Conservation (phyloP, 2,329 filamentous ascomycete species). For the Colletotrichum tanaceti region DNA sequence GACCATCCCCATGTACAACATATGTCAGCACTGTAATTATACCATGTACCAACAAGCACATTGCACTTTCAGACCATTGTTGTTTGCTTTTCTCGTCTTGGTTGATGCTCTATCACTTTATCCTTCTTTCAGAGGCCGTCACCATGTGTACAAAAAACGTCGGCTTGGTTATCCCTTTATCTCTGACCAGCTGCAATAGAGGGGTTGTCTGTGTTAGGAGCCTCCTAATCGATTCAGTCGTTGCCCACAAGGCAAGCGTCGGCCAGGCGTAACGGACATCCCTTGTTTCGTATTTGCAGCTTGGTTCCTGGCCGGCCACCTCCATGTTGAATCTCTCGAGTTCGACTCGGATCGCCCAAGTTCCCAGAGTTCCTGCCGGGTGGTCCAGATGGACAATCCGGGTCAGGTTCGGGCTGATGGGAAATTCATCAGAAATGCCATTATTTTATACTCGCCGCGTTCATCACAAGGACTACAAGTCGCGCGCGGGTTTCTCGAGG, state of each 20-base stretch:
- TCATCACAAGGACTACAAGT: conserved; percentile 22
- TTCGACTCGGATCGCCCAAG: conserved; percentile 42
- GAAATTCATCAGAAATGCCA: conserved; percentile 37
- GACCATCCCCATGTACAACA: neutral
- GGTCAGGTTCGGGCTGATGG: conserved; percentile 38
- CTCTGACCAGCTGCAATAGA: neutral
- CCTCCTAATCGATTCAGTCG: neutral
- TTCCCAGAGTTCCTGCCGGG: conserved; percentile 42
- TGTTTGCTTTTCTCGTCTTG: no score
- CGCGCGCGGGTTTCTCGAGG: neutral
- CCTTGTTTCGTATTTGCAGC: neutral
- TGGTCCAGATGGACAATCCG: conserved; percentile 30
- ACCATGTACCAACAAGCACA: conserved; percentile 19
- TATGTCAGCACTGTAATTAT: neutral
- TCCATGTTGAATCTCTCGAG: neutral
- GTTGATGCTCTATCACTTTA: neutral
- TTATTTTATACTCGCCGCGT: conserved; percentile 4
- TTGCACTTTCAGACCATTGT: neutral
- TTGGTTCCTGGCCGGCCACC: neutral
- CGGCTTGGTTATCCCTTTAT: no score
- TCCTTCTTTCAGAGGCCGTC: neutral
- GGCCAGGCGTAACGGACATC: neutral
- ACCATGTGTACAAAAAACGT: neutral
- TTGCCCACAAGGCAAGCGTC: neutral
- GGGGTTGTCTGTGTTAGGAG: neutral